Percentiles rank a stretch among this genome's conserved stretches.
Conservation (phyloP, 1,139 yeast species). For the Kurtzmaniella quercitrusa region DNA sequence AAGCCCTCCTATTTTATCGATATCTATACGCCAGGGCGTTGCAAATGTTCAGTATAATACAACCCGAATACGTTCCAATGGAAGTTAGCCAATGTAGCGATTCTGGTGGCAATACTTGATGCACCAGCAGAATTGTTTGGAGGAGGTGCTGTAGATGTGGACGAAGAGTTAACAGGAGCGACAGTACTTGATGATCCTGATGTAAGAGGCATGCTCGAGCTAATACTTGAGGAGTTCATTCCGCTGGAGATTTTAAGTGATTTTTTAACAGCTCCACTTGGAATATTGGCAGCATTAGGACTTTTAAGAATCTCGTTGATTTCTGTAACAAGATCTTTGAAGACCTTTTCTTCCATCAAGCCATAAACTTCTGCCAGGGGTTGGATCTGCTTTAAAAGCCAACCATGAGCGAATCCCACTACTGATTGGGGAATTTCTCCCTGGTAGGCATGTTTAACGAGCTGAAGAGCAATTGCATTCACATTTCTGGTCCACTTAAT, state of each 20-base stretch:
- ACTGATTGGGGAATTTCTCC: slow-evolving; percentile 30
- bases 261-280: slow-evolving; percentile 4
- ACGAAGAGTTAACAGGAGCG: slow-evolving; percentile 4
- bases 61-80: slow-evolving; percentile 73
- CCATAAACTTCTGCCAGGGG: slow-evolving; percentile 79
- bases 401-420: slow-evolving; percentile 67
- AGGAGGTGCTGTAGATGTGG: slow-evolving; percentile 4
- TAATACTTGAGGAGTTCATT: slow-evolving; percentile 6
- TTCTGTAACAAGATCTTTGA: slow-evolving; percentile 43
- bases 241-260: slow-evolving; percentile 1
- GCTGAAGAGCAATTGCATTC: slow-evolving; percentile 66
- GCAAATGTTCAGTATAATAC: slow-evolving; percentile 35
- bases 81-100: slow-evolving; percentile 58
- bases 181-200: slow-evolving; percentile 5
- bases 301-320: slow-evolving; percentile 19
- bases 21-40: neutral
- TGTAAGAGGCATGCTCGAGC: slow-evolving; percentile 4
- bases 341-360: slow-evolving; percentile 66
- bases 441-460: slow-evolving; percentile 42
- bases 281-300: slow-evolving; percentile 2
- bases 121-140: slow-evolving; percentile 30
- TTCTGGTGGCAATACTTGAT: slow-evolving; percentile 45
- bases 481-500: slow-evolving; percentile 88
- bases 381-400: slow-evolving; percentile 84
- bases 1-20: neutral